A percentile compares a stretch with the other conserved stretches of the same genome.
phyloP scores from a whole-genome alignment of 345 rosid species.

The Noccaea bulbosa region DNA sequence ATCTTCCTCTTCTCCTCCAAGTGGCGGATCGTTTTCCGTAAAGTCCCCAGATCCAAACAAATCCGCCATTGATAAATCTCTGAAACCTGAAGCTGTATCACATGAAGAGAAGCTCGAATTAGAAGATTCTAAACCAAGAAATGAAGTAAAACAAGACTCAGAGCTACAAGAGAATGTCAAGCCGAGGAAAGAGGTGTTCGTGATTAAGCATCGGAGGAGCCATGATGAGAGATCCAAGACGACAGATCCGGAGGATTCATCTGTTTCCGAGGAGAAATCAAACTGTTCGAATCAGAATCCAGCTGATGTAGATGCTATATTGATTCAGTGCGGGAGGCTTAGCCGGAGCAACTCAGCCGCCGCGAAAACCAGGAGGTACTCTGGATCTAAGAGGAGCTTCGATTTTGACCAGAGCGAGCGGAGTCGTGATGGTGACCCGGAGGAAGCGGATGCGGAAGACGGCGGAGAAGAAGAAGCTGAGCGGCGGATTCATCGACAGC shows the following conservation, averaged over 20 bases:
- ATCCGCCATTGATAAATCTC: slow-evolving; percentile 21
- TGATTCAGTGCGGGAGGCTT: slow-evolving; percentile 90
- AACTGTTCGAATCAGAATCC: slow-evolving; percentile 16
- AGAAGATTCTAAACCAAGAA: slow-evolving; percentile 24
- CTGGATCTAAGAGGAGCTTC: slow-evolving; percentile 93
- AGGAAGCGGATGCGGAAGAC: slow-evolving; percentile 38
- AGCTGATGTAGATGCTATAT: slow-evolving; percentile 79
- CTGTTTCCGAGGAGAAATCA: slow-evolving; percentile 41
- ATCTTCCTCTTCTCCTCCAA: slow-evolving; percentile 38
- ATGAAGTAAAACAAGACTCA: slow-evolving; percentile 21
- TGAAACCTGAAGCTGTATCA: slow-evolving; percentile 13
- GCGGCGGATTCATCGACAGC: slow-evolving; percentile 55
- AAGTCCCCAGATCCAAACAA: slow-evolving; percentile 26
- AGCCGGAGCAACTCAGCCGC: slow-evolving; percentile 79
- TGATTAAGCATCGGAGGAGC: slow-evolving; percentile 84
- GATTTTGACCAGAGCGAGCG: slow-evolving; percentile 58
- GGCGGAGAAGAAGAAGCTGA: slow-evolving; percentile 50
- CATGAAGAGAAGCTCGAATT: slow-evolving; percentile 3
- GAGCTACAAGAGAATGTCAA: slow-evolving; percentile 39
- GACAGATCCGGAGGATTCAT: slow-evolving; percentile 42
- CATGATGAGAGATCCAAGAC: slow-evolving; percentile 67
- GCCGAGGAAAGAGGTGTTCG: slow-evolving; percentile 65
- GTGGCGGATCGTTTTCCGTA: slow-evolving; percentile 14
- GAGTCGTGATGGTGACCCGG: slow-evolving; percentile 29
- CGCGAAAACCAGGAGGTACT: slow-evolving; percentile 56